Evolutionary conservation across 495 filamentous ascomycete genomes (phyloP).

Genomic region (Eremomyces bilateralis): DNA sequence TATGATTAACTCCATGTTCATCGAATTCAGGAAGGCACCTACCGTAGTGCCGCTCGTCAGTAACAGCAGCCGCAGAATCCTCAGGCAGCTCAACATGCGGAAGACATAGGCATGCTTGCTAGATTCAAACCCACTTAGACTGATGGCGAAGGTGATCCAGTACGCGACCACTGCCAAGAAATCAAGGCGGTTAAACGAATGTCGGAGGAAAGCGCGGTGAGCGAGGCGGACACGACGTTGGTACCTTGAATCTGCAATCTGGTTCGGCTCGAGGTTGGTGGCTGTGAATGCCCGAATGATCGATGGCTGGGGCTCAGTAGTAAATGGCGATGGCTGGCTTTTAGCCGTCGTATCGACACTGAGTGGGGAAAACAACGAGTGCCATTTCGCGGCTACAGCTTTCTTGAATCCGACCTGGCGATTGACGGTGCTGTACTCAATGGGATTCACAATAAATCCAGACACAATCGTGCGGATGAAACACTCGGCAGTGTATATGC

Average conservation of each 20-base stretch:
- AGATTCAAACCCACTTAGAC: conserved; percentile 41
- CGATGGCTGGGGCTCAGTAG: conserved; percentile 33
- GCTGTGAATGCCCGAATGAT: conserved; percentile 63
- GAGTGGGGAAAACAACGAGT: conserved; percentile 41
- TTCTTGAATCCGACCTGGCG: conserved; percentile 47
- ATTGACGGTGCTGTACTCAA: conserved; percentile 64
- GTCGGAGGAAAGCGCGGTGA: conserved; percentile 76
- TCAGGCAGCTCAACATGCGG: conserved; percentile 83
- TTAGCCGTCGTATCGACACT: background rate
- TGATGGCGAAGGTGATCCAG: conserved; percentile 70
- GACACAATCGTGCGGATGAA: conserved; percentile 70
- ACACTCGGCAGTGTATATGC: conserved; percentile 79
- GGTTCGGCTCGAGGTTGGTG: conserved; percentile 30
- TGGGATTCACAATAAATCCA: conserved; percentile 70
- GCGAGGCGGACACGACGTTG: conserved; percentile 70
- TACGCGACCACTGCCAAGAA: conserved; percentile 92
- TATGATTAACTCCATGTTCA: conserved; percentile 10
- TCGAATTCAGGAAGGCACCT: too few relatives aligned
- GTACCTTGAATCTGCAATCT: conserved; percentile 32
- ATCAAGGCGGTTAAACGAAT: conserved; percentile 88
- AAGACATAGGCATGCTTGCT: conserved; percentile 65
- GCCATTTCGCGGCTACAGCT: conserved; percentile 52
- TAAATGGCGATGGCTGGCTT: conserved; percentile 2
- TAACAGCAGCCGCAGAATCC: conserved; percentile 69
- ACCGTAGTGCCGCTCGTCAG: conserved; percentile 82